Conservation (phyloP, 2,329 filamentous ascomycete species). For the Chalara sp. region DNA sequence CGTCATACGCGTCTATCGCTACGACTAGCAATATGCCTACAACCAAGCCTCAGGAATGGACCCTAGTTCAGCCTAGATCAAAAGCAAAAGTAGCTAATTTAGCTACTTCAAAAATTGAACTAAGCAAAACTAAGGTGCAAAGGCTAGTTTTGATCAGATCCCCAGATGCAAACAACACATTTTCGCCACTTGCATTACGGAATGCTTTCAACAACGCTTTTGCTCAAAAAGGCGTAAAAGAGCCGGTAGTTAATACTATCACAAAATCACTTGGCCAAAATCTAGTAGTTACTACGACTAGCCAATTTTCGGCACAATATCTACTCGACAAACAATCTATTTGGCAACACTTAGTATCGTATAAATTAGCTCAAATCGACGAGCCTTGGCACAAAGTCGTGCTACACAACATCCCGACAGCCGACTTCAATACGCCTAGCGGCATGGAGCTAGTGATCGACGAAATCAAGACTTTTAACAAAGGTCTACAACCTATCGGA, state of each 20-base stretch:
- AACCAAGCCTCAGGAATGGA: neutral
- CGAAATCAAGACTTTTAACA: neutral
- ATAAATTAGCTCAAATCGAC: neutral
- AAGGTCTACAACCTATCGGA: constrained; percentile 4
- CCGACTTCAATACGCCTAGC: neutral
- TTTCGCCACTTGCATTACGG: neutral
- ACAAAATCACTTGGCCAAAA: neutral
- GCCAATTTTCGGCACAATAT: neutral
- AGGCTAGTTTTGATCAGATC: no score
- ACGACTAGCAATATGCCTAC: neutral
- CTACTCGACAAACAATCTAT: neutral
- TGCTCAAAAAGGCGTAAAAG: neutral
- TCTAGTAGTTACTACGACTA: neutral
- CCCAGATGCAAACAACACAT: neutral
- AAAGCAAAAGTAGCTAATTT: neutral
- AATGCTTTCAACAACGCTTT: neutral
- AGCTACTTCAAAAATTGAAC: neutral
- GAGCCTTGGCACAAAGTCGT: neutral
- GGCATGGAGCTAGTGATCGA: neutral
- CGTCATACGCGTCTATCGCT: neutral
- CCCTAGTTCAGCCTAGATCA: neutral
- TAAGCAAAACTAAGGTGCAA: neutral
- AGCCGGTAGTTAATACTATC: neutral
- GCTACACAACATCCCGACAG: neutral
- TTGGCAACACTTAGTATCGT: neutral